Evolutionary conservation across 768 basidiomycete genomes (phyloP).

Genomic region (Xerocomellus amylosporus): DNA sequence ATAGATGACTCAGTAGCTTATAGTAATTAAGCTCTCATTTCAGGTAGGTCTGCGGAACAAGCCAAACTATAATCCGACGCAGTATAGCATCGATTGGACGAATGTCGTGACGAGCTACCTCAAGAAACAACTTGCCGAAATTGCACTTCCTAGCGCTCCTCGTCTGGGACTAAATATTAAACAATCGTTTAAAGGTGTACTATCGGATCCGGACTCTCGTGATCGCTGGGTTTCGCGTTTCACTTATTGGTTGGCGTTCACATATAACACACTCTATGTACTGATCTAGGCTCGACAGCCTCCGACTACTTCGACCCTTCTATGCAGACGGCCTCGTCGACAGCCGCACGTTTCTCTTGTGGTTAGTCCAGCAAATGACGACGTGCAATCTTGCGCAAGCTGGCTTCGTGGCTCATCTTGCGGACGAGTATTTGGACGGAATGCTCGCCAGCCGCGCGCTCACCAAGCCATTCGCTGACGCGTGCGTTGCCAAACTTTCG

Average conservation of each 20-base stretch:
- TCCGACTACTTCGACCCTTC: slow-evolving; percentile 69
- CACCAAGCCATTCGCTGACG: slow-evolving; percentile 67
- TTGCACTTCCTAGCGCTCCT: slow-evolving; percentile 75
- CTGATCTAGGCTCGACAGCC: slow-evolving; percentile 38
- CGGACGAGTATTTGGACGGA: slow-evolving; percentile 75
- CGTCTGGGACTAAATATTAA: slow-evolving; percentile 77
- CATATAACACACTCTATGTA: background rate
- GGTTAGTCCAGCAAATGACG: slow-evolving; percentile 78
- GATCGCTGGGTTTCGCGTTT: slow-evolving; percentile 79
- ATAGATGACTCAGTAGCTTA: background rate
- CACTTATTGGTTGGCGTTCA: slow-evolving; percentile 59
- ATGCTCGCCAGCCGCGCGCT: slow-evolving; percentile 66
- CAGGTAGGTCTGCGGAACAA: slow-evolving; percentile 76
- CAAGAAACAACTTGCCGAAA: slow-evolving; percentile 79
- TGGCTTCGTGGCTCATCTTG: slow-evolving; percentile 70
- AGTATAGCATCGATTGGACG: slow-evolving; percentile 85
- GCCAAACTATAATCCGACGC: slow-evolving; percentile 75
- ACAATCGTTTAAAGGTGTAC: slow-evolving; percentile 77
- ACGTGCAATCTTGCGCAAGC: slow-evolving; percentile 79
- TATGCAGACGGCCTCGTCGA: slow-evolving; percentile 82
- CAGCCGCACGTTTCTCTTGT: slow-evolving; percentile 68
- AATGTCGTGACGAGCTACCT: slow-evolving; percentile 76
- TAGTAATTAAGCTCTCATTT: background rate
- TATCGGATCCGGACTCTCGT: slow-evolving; percentile 67
- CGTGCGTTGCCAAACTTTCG: slow-evolving; percentile 59